These are phyloP conservation scores for Ricinus communis DNA, from an alignment of 345 rosid species.

Conservation along the genomic window DNA sequence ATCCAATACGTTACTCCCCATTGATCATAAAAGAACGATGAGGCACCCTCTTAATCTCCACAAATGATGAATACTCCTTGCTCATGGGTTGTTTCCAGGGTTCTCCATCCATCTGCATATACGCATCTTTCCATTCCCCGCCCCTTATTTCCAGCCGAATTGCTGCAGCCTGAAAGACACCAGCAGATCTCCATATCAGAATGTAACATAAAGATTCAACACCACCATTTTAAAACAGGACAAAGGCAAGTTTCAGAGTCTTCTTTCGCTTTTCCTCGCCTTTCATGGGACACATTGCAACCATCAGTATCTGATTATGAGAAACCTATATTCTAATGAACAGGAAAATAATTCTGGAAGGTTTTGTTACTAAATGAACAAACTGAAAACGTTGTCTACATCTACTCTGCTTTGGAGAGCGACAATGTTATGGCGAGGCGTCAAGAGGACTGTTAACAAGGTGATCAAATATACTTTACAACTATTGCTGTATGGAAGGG, in stretches of 20 bases:
- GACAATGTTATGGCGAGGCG: too few relatives aligned
- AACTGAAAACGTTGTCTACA: too few relatives aligned
- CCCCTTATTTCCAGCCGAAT: slow-evolving; percentile 85
- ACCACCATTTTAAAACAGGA: background rate
- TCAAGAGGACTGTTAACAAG: too few relatives aligned
- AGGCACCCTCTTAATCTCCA: slow-evolving; percentile 81
- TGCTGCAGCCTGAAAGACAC: slow-evolving; percentile 66
- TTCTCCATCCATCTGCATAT: slow-evolving; percentile 98
- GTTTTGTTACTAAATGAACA: too few relatives aligned
- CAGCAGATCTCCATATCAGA: background rate
- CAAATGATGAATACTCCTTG: slow-evolving; percentile 68
- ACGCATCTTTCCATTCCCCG: slow-evolving; percentile 82
- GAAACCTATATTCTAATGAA: background rate
- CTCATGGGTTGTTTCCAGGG: slow-evolving; percentile 90
- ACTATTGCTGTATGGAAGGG: too few relatives aligned
- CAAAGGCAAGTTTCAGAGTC: background rate
- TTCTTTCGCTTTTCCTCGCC: background rate
- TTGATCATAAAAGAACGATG: slow-evolving; percentile 62
- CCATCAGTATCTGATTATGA: background rate
- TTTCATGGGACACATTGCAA: background rate
- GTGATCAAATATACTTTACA: too few relatives aligned
- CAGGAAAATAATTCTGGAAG: background rate
- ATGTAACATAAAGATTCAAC: background rate
- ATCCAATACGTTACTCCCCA: slow-evolving; percentile 40
- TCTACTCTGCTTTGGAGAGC: too few relatives aligned